Evolutionary conservation across 2,329 filamentous ascomycete genomes (phyloP), one percentile per base, ranked within the genome.

Genomic region (Sporothrix pseudoabietina): DNA sequence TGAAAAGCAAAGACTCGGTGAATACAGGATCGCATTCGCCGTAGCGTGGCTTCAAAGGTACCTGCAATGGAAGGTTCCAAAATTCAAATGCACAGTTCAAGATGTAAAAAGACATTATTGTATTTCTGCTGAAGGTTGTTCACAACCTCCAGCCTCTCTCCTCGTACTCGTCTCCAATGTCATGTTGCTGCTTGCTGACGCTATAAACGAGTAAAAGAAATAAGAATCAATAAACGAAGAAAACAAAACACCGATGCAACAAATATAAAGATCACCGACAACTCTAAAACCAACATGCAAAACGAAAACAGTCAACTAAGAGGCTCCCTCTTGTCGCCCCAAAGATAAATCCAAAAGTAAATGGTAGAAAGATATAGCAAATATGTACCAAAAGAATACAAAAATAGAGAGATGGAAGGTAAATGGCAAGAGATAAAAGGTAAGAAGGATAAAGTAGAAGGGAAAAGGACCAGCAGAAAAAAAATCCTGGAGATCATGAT

Each of bases 401-500:
- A 55, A 32, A 30, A 4, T 55, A 55, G 52, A 55, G 52, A 55
- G 22, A 22, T 22, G 22, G 30, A 55, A 55, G 22, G 35, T 47
- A 61, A 19, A 26, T 7, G 44, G 26, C 4, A 77, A 47, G 57
- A 22, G 9, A 9, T 5, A 77, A 47, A 70, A 22, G 9, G 16
- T 5, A 2, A 63, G n/a, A 41, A 19, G 32, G 35, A 9, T 16
- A 9, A 19, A 16, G 39, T 52, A 39, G 19, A 26, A 9, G 41
- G 22, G 10, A 77, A 47, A 47, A 16, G 44, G 8, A 30, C 61
- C 61, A 47, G 12, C 22, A 26, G 22, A 39, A 44, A 16, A 16
- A 44, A 30, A 12, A 1, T 44, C 61, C 9, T 47, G 74, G 76
- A 76, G 75, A 76, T 71, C 63, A 74, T 75, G 74, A 63, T 72